These are phyloP conservation scores for Candida piceae DNA, from an alignment of 805 yeast genomes.

Conservation along the genomic window DNA sequence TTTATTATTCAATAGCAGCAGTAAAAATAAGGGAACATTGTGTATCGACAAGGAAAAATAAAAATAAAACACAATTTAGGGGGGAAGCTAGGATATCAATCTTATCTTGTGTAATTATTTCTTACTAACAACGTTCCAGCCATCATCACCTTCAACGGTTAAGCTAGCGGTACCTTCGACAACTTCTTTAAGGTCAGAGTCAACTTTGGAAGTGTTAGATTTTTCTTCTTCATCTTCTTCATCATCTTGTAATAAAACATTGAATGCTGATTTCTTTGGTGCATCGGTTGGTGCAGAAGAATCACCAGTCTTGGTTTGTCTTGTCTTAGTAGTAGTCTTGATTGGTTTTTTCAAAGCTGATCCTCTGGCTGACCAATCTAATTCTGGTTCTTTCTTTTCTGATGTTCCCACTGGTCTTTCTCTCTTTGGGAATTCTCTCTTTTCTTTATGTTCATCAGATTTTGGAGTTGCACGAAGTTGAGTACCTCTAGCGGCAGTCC, in stretches of 20 bases:
- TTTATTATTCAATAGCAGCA: too few relatives aligned
- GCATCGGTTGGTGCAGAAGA: background rate
- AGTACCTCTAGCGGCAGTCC: slow-evolving; percentile 35
- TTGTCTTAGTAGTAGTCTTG: slow-evolving; percentile 9
- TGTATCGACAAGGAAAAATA: background rate
- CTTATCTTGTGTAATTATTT: too few relatives aligned
- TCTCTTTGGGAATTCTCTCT: slow-evolving; percentile 11
- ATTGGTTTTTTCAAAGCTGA: slow-evolving; percentile 15
- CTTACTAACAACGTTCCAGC: slow-evolving; percentile 45
- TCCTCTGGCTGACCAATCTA: slow-evolving; percentile 40
- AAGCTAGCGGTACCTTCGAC: slow-evolving; percentile 29
- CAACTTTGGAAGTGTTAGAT: slow-evolving; percentile 26
- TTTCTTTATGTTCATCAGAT: slow-evolving; percentile 22
- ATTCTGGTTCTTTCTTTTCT: slow-evolving; percentile 1
- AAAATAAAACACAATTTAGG: background rate
- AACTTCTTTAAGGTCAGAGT: slow-evolving; percentile 20
- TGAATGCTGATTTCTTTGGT: background rate
- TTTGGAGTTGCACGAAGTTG: slow-evolving; percentile 20
- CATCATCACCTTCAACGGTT: slow-evolving; percentile 34
- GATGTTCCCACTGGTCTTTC: slow-evolving; percentile 41
- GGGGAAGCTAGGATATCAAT: too few relatives aligned
- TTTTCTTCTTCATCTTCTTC: slow-evolving; percentile 18
- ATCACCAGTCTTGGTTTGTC: too few relatives aligned
- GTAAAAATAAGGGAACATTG: too few relatives aligned
- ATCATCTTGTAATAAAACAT: background rate